These are phyloP conservation scores for Penicillium brevicompactum DNA, from an alignment of 2,329 filamentous ascomycete species.

Conservation along the genomic window DNA sequence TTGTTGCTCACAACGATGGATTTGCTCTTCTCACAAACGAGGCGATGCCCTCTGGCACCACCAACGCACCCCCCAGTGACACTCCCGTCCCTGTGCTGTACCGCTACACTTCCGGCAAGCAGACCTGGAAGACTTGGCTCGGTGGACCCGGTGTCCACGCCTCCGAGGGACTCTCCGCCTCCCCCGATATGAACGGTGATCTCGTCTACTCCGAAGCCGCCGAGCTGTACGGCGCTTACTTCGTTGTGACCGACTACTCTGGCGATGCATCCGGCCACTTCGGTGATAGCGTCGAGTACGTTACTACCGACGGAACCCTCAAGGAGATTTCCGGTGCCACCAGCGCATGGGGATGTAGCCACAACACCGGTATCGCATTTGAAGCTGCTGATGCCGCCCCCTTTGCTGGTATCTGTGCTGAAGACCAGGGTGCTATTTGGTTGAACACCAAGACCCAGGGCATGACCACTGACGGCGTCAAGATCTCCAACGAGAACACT, in stretches of 20 bases:
- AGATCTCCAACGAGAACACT: slow-evolving; percentile 64
- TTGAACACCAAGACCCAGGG: slow-evolving; percentile 62
- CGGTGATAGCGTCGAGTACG: slow-evolving; percentile 59
- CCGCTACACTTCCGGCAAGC: slow-evolving; percentile 57
- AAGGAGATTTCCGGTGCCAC: slow-evolving; percentile 56
- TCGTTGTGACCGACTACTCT: slow-evolving; percentile 62
- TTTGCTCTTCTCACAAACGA: slow-evolving; percentile 66
- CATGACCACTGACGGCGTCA: slow-evolving; percentile 56
- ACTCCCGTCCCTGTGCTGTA: slow-evolving; percentile 61
- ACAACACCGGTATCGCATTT: slow-evolving; percentile 67
- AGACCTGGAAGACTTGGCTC: slow-evolving; percentile 62
- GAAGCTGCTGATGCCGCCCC: slow-evolving; percentile 61
- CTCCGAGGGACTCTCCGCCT: slow-evolving; percentile 50
- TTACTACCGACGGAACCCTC: slow-evolving; percentile 52
- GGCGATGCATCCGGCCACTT: slow-evolving; percentile 59
- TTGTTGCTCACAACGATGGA: slow-evolving; percentile 64
- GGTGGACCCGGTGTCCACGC: slow-evolving; percentile 59
- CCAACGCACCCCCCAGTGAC: slow-evolving; percentile 51
- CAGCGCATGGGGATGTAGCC: slow-evolving; percentile 63
- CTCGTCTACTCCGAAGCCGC: slow-evolving; percentile 61
- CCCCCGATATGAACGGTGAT: slow-evolving; percentile 64
- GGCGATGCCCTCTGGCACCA: slow-evolving; percentile 51
- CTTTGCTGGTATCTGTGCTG: slow-evolving; percentile 61
- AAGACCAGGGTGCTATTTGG: slow-evolving; percentile 67
- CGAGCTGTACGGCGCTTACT: slow-evolving; percentile 63